These are phyloP conservation scores for Coemansia sp. DNA, from an alignment of 192 early-diverging fungal genomes.

Conservation along the genomic window DNA sequence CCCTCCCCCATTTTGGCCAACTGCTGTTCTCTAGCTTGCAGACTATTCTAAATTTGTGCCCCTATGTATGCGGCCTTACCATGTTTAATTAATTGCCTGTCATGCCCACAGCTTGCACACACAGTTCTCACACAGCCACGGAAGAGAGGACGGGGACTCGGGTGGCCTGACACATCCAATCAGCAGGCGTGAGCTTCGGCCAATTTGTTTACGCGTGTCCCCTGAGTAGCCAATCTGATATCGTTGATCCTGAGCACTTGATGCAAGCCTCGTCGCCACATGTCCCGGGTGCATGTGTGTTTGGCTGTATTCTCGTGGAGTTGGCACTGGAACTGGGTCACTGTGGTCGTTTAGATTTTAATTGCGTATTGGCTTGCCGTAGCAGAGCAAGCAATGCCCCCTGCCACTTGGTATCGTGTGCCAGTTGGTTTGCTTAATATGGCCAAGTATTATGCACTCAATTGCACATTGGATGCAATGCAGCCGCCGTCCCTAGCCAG, in stretches of 20 bases:
- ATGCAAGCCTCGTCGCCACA: not conserved
- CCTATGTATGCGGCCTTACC: not conserved
- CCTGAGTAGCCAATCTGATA: constrained; percentile 1
- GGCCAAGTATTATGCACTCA: not conserved
- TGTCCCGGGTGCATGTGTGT: not conserved
- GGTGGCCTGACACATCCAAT: not conserved
- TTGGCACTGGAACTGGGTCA: not conserved
- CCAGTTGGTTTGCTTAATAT: not conserved
- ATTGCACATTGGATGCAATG: not conserved
- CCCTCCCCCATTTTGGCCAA: not conserved
- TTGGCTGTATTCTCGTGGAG: not conserved
- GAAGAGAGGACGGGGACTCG: not conserved
- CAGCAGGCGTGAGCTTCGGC: not conserved
- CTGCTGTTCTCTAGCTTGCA: not conserved
- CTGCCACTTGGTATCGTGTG: not conserved
- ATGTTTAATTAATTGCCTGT: constrained; percentile 5
- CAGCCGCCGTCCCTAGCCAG: not conserved
- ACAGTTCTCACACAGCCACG: not conserved
- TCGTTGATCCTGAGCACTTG: not conserved
- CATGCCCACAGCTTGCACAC: not conserved
- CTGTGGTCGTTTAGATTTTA: not conserved
- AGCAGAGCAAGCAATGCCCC: not conserved
- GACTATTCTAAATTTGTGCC: not conserved
- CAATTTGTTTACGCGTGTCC: not conserved
- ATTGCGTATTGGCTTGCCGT: too few species aligned